A percentile compares a stretch with the other conserved stretches of the same genome.
Evolutionary conservation across 148 eudicot genomes (phyloP).

Genomic region (Beta vulgaris): DNA sequence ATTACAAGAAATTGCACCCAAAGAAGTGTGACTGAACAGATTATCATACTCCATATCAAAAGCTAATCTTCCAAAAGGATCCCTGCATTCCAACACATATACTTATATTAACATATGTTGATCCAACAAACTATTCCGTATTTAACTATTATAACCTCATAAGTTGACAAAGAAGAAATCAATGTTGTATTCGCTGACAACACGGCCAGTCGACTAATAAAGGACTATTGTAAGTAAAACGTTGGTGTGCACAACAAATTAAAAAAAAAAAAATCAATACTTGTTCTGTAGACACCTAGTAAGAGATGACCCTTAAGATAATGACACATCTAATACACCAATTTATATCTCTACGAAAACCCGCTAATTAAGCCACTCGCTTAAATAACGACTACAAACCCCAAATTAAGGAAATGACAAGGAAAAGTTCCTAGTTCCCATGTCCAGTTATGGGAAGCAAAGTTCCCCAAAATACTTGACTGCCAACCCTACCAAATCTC

Average conservation of each 20-base stretch:
- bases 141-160: background rate
- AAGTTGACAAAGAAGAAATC: background rate
- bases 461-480: background rate
- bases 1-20: background rate
- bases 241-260: background rate
- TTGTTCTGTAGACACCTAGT: background rate
- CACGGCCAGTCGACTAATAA: background rate
- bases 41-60: background rate
- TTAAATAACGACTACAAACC: background rate
- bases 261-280: background rate
- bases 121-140: background rate
- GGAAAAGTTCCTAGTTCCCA: background rate
- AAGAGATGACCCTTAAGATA: background rate
- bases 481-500: background rate
- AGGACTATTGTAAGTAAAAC: background rate
- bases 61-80: background rate
- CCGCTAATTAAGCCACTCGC: background rate
- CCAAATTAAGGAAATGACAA: background rate
- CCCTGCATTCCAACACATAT: background rate
- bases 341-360: background rate
- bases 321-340: background rate
- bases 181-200: background rate
- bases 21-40: background rate
- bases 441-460: background rate
- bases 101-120: background rate